Conservation (phyloP, 2,329 filamentous ascomycete genomes). For the Penicillium sp. region DNA sequence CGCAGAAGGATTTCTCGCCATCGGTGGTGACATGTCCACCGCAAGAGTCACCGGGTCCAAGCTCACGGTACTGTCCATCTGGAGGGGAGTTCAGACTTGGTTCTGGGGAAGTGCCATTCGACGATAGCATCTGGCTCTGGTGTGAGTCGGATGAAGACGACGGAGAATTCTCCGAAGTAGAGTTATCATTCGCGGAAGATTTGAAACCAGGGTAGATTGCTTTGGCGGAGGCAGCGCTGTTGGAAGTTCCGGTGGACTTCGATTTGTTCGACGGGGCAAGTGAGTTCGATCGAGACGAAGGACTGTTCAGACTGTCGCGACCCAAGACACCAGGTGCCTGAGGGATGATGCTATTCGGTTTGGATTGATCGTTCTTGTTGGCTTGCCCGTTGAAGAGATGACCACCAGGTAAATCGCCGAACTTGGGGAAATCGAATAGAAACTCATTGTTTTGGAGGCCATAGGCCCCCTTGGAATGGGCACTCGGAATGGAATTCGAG, state of each 20-base stretch:
- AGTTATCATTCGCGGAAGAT: conserved; percentile 29
- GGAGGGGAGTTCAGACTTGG: conserved; percentile 44
- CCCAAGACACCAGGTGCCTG: conserved; percentile 32
- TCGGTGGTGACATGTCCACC: conserved; percentile 29
- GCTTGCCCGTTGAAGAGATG: conserved; percentile 52
- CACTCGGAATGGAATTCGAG: conserved; percentile 46
- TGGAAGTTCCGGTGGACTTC: conserved; percentile 11
- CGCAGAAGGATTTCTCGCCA: conserved; percentile 47
- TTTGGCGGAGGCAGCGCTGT: conserved; percentile 13
- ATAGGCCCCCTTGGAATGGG: conserved; percentile 48
- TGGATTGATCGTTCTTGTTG: conserved; percentile 33
- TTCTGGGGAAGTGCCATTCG: conserved; percentile 50
- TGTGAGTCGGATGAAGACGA: conserved; percentile 50
- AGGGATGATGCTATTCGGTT: conserved; percentile 16
- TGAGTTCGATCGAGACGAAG: conserved; percentile 12
- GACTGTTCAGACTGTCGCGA: conserved; percentile 22
- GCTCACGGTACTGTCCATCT: conserved; percentile 36
- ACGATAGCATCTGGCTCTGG: conserved; percentile 43
- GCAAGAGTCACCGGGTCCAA: conserved; percentile 28
- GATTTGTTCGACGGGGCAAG: conserved; percentile 9
- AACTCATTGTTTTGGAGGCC: conserved; percentile 75
- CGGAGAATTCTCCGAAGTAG: conserved; percentile 45
- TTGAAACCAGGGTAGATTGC: conserved; percentile 21
- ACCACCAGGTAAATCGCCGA: conserved; percentile 67
- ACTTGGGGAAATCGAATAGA: conserved; percentile 93